These are phyloP conservation scores for Trichoderma koningii DNA, from an alignment of 2,329 filamentous ascomycete species.

Conservation along the genomic window DNA sequence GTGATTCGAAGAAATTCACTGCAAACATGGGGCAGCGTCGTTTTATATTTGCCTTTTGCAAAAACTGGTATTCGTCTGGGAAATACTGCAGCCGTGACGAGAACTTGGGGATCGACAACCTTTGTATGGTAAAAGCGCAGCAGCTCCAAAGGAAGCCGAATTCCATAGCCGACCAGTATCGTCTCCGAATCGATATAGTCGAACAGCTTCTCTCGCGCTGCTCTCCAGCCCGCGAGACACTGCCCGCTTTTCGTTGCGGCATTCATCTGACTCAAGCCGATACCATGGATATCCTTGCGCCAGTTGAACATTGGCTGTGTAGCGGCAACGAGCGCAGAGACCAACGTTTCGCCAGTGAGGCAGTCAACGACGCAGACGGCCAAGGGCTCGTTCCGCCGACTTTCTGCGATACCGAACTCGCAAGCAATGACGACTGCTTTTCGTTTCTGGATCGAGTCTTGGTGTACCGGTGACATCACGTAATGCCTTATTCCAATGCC, in stretches of 20 bases:
- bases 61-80: too few relatives aligned
- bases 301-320: background rate
- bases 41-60: background rate
- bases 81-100: background rate
- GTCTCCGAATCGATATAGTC: background rate
- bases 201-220: background rate
- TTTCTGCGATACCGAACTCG: background rate
- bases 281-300: background rate
- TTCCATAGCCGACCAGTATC: background rate
- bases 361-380: background rate
- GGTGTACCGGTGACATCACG: too few relatives aligned
- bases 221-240: background rate
- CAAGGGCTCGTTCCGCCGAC: background rate
- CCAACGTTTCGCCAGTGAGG: background rate
- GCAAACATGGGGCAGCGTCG: background rate
- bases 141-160: background rate
- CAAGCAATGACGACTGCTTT: background rate
- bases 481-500: background rate
- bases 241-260: background rate
- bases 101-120: constrained; percentile 4
- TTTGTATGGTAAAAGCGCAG: background rate
- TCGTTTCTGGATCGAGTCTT: background rate
- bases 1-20: background rate
- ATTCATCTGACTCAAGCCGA: fast-evolving
- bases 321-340: background rate